Evolutionary conservation across 331 rosid species (phyloP).

Genomic region (Quercus phellos): DNA sequence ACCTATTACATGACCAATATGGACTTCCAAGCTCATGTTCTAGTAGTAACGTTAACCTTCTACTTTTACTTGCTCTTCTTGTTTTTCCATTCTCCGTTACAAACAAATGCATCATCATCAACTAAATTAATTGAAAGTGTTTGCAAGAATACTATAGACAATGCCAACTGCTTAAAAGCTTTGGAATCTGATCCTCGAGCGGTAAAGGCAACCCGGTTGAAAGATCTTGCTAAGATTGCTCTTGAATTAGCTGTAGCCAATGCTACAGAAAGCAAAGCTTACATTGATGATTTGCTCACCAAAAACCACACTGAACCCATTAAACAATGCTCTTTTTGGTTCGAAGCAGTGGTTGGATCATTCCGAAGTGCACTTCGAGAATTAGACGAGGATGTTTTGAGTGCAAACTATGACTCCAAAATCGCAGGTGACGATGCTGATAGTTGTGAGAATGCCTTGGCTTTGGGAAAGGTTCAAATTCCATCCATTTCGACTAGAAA

Average conservation of each 20-base stretch:
- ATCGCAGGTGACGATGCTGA: background rate
- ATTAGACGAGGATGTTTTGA: background rate
- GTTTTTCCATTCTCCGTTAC: background rate
- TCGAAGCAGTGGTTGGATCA: background rate
- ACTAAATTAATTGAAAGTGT: background rate
- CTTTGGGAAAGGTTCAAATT: background rate
- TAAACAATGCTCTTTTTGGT: background rate
- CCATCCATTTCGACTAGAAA: slow-evolving; percentile 3
- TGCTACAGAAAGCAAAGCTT: background rate
- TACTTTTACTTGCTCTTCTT: slow-evolving; percentile 1
- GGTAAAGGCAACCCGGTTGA: background rate
- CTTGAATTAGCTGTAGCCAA: background rate
- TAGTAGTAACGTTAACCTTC: background rate
- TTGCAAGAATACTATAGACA: slow-evolving; percentile 1
- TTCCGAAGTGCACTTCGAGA: slow-evolving; percentile 1
- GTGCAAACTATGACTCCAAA: slow-evolving; percentile 11
- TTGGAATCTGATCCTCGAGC: slow-evolving; percentile 13
- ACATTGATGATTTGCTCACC: background rate
- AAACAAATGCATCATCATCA: background rate
- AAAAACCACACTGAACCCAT: background rate
- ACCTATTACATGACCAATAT: background rate
- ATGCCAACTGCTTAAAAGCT: slow-evolving; percentile 2
- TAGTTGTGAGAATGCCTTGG: background rate
- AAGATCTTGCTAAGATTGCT: slow-evolving; percentile 5
- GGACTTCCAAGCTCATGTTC: background rate